Base-by-base conservation (phyloP, 2,329 filamentous ascomycete species). In the Sordariomycetes sp. region DNA sequence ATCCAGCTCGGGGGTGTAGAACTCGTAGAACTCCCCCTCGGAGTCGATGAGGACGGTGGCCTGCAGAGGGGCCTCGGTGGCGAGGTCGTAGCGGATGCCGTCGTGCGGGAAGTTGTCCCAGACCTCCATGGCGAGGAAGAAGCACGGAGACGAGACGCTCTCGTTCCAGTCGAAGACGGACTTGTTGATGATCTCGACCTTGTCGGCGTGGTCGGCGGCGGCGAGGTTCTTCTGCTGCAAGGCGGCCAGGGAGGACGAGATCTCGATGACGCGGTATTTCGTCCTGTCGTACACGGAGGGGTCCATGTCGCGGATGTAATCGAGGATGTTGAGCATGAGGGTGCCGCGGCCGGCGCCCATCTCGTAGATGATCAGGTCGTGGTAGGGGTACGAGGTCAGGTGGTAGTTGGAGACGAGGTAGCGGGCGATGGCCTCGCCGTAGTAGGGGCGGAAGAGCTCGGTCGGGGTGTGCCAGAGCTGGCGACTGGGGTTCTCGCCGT, bases 101-200 rank as follows among this genome's bases (percentile, higher is more conserved):
- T 99, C 94, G 75, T 99, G 95, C 40, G 90, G 86, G 70, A 99
- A 97, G 74, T 99, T 99, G 77, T 99, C 94, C 68, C 97, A 96
- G 63, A 99, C 94, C 73, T 99, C 94, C 73, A 99, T 88, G 52
- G 93, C 94, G 50, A 99, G 82, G 78, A 99, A 97, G 79, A 96
- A 99, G 76, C 94, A 97, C 0, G 93, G 94, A 2, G 87, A 89
- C 10, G 90, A 87, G n/a, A 97, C 89, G 64, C 88, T 89, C 53
- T 83, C 82, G 63, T 87, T 77, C 93, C 94, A 99, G 71, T 96
- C 90, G 68, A 99, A 97, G 68, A 99, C 89, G 67, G 89, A 95
- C 65, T 85, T 83, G 74, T 97, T 97, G 73, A 97, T 86, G 69
- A 99, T 96, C 66, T 96, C 89, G 59, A 97, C 91, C 67, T 91